A percentile compares a stretch with the other conserved stretches of the same genome.
These are phyloP conservation scores for Schizosaccharomyces osmophilus DNA, from an alignment of 805 yeast genomes.

Conservation along the genomic window DNA sequence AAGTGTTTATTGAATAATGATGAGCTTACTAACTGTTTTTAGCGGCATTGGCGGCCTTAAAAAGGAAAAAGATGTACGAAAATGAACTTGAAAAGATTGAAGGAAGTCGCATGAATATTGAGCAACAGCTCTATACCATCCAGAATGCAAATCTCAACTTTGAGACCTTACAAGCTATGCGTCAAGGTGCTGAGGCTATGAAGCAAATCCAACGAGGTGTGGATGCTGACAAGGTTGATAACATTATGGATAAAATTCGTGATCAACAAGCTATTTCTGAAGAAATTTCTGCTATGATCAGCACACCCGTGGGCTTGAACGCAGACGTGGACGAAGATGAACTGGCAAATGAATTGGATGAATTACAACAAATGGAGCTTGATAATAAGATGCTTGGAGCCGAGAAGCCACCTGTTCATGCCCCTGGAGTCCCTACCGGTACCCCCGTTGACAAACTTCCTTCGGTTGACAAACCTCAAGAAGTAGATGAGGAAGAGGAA, in stretches of 20 bases:
- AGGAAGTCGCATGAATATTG: slow-evolving; percentile 71
- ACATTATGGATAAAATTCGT: slow-evolving; percentile 91
- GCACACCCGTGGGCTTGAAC: slow-evolving; percentile 73
- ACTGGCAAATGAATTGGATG: slow-evolving; percentile 79
- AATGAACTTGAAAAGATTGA: slow-evolving; percentile 54
- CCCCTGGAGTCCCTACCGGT: slow-evolving; percentile 4
- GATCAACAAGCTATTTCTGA: slow-evolving; percentile 90
- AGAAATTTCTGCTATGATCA: slow-evolving; percentile 86
- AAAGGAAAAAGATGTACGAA: slow-evolving; percentile 66
- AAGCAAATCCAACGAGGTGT: slow-evolving; percentile 84
- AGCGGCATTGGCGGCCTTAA: slow-evolving; percentile 64
- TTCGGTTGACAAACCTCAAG: slow-evolving; percentile 4
- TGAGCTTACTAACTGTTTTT: slow-evolving; percentile 5
- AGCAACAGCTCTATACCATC: slow-evolving; percentile 68
- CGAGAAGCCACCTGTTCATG: slow-evolving; percentile 16
- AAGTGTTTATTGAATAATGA: not conserved
- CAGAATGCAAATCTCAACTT: slow-evolving; percentile 88
- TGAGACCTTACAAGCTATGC: slow-evolving; percentile 97
- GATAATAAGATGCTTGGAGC: slow-evolving; percentile 31
- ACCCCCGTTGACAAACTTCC: slow-evolving; percentile 3
- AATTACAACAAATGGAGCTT: slow-evolving; percentile 57
- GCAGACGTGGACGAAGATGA: slow-evolving; percentile 65
- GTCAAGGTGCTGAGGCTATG: slow-evolving; percentile 93
- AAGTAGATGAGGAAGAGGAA: slow-evolving; percentile 18
- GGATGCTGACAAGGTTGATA: slow-evolving; percentile 88